Evolutionary conservation across 257 asterid species (phyloP).

Genomic region (Nicotiana benthamiana): DNA sequence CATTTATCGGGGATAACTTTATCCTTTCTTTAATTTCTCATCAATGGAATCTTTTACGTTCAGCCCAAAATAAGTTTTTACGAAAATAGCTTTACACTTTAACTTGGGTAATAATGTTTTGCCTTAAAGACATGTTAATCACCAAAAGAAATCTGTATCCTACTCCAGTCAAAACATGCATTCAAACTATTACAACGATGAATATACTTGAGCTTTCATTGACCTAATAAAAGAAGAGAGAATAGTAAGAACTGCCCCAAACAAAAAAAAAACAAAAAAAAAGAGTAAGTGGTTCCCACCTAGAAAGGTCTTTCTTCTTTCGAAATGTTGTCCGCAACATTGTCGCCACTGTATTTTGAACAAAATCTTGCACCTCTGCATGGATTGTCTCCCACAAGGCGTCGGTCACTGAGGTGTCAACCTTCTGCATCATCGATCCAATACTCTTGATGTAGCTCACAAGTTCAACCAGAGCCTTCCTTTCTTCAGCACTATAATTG

Average conservation of each 20-base stretch:
- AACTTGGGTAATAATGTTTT: background rate
- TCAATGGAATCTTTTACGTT: background rate
- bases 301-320: slow-evolving; percentile 92
- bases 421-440: slow-evolving; percentile 79
- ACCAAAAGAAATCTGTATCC: background rate
- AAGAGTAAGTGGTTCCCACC: slow-evolving; percentile 28
- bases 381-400: slow-evolving; percentile 99
- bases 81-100: background rate
- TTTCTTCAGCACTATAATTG: slow-evolving; percentile 81
- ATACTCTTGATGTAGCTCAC: slow-evolving; percentile 93
- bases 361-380: slow-evolving; percentile 99
- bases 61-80: background rate
- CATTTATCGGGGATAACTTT: background rate
- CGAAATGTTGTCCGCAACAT: slow-evolving; percentile 90
- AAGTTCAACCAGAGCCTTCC: slow-evolving; percentile 88
- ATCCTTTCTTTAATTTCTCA: background rate
- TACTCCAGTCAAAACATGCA: background rate
- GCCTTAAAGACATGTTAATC: background rate
- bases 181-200: background rate
- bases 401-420: slow-evolving; percentile 88
- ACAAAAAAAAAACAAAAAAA: background rate
- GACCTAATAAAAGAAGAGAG: background rate
- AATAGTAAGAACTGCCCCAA: background rate
- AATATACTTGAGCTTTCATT: background rate
- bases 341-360: slow-evolving; percentile 79